Evolutionary conservation across 768 basidiomycete species (phyloP), one percentile per base, ranked within the genome.

Genomic region (Auricularia sp.): DNA sequence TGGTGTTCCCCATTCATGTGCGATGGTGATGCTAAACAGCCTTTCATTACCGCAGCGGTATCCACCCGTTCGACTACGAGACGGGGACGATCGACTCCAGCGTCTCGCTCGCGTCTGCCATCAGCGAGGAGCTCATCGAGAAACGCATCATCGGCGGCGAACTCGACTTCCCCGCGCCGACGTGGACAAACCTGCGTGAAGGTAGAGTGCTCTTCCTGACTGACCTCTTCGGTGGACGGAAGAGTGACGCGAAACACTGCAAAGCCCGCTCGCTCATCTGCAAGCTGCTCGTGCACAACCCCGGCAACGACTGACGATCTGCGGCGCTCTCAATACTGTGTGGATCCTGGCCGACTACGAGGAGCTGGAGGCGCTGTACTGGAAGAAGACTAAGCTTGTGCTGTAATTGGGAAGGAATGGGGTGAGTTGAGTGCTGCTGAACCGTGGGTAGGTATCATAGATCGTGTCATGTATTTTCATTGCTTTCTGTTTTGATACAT

Each of bases 41-140:
- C 33, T 33, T 36, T 42, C 34, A 47, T 21, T 35, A 36, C 63
- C 44, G 53, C 66, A 91, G 90, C 58, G 89, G 90, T 36, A 78
- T 78, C 44, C 90, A 91, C 73, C 90, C 90, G 0, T 92, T 91
- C 70, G 90, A 92, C 71, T 82, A 84, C 67, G 83, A 61, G 65
- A 23, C 61, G 64, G 11, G 56, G 71, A 67, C 33, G 73, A 69
- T 47, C 67, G 62, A 62, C 36, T 23, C 60, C 35, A 77, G 76
- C 64, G 73, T 69, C 61, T 83, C 84, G 8, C 74, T 80, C 62
- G 71, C 69, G 42, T 82, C 83, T 33, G 64, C 75, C 6, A 79
- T 73, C 69, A 81, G 78, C 35, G 89, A 90, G 70, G 74, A 80
- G 51, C 76, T 80, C 62, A 81, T 90, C 54, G 91, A 90, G 73